Evolutionary conservation across 306 rosid species (phyloP), one percentile per base, ranked within the genome.

Genomic region (Pterocarpus macrocarpus): DNA sequence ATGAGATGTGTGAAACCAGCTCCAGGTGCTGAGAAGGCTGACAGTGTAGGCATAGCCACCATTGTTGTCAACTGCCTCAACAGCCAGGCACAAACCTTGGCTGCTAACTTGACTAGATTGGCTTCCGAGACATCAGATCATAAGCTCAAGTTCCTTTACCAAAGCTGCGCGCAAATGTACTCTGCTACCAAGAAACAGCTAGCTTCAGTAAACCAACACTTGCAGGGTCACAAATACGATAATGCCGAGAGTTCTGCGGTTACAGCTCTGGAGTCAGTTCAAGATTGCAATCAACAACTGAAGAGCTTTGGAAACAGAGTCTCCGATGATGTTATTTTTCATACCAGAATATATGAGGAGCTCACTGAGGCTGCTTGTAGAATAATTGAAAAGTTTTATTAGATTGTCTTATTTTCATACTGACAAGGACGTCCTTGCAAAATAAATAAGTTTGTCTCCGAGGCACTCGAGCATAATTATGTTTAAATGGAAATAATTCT

Each of bases 361-460:
- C 75, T 79, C 22, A 10, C 82, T 43, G 76, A 79, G 58, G 67
- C 82, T 79, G 76, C 75, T 69, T 43, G 38, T 58, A 69, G 82
- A 58, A 15, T 79, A 13, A 79, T 57, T 58, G 76, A 79, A 79
- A 79, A 45, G 62, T 0, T 78, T 56, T 56, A 56, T 3, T 35
- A 35, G 38, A 35, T 35, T 35, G 38, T 35, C 2, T 35, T 35
- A 35, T 35, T 35, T 2, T 35, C 38, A 35, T 35, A 35, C 38
- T 35, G 38, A 35, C 38, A 35, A 35, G 38, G 38, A 35, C 1
- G 38, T 4, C 38, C 38, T 35, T 35, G 38, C 38, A 35, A 35
- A 4, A 35, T 35, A 35, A 35, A 35, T 35, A 35, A 35, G 38
- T 35, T 1, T 35, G 38, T 35, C 4, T 35, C 4, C 4, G 4